These are phyloP conservation scores for Paramyrothecium sp. DNA, from an alignment of 2,329 filamentous ascomycete species.

Conservation along the genomic window DNA sequence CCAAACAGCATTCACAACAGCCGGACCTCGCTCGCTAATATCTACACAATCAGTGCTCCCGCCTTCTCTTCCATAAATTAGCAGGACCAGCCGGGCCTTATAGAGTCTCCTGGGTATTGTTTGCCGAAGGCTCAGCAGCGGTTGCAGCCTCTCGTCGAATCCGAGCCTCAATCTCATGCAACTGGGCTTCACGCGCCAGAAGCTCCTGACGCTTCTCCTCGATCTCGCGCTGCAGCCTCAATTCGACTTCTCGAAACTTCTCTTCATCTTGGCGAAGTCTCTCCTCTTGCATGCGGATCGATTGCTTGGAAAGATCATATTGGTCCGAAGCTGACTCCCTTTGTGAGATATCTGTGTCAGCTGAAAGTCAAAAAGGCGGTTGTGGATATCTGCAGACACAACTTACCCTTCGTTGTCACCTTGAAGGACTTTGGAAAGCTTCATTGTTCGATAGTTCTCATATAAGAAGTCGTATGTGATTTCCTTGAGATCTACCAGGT, in stretches of 20 bases:
- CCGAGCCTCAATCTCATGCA: conserved; percentile 96
- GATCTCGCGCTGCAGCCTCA: conserved; percentile 99
- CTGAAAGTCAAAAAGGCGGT: conserved; percentile 23
- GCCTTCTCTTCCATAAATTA: no score
- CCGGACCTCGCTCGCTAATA: no score
- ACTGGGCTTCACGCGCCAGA: conserved; percentile 93
- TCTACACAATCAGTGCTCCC: no score
- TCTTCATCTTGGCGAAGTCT: conserved; percentile 98
- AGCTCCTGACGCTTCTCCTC: conserved; percentile 99
- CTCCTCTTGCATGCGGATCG: conserved; percentile 98
- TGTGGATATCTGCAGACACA: background rate
- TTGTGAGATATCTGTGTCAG: conserved; percentile 22
- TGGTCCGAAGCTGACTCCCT: conserved; percentile 80
- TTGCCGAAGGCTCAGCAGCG: conserved; percentile 13
- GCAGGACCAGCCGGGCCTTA: no score
- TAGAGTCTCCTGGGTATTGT: no score
- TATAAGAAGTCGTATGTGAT: conserved; percentile 99
- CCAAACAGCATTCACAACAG: no score
- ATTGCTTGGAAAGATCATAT: conserved; percentile 94
- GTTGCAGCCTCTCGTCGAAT: conserved; percentile 83
- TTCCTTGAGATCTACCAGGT: conserved; percentile 97
- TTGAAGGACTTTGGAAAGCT: conserved; percentile 98
- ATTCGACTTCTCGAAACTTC: conserved; percentile 98
- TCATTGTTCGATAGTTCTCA: conserved; percentile 99
- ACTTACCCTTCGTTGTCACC: conserved; percentile 85